A percentile compares a stretch with the other conserved stretches of the same genome.
These are phyloP conservation scores for Neospora caninum DNA, from an alignment of 169 alveolate genomes.

Conservation along the genomic window DNA sequence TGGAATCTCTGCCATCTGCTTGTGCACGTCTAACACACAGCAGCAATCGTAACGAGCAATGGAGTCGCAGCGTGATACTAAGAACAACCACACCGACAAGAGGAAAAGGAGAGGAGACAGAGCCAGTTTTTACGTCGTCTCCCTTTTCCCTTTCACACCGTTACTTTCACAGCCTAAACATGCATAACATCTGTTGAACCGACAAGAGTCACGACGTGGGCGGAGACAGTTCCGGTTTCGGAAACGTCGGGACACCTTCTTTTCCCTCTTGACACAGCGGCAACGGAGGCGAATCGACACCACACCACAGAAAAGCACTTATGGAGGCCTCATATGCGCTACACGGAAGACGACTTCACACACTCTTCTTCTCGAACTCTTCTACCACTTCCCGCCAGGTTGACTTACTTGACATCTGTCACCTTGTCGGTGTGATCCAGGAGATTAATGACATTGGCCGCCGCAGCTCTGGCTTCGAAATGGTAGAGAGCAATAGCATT, in stretches of 20 bases:
- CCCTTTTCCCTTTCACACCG: too few species aligned
- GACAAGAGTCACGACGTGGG: too few species aligned
- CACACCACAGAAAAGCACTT: neutral
- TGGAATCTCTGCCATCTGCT: neutral
- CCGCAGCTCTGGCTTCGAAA: conserved; percentile 70
- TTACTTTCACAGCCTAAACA: too few species aligned
- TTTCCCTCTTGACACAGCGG: too few species aligned
- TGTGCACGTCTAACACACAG: neutral
- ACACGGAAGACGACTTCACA: neutral
- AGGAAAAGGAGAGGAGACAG: too few species aligned
- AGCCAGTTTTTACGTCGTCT: too few species aligned
- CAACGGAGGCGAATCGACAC: neutral
- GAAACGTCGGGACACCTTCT: too few species aligned
- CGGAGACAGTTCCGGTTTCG: too few species aligned
- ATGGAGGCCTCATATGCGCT: neutral
- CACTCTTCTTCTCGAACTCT: neutral
- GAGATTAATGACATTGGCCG: conserved; percentile 61
- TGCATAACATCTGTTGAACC: too few species aligned
- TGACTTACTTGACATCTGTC: conserved; percentile 64
- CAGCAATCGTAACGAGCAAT: too few species aligned
- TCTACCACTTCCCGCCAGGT: neutral
- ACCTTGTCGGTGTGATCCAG: conserved; percentile 72
- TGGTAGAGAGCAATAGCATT: conserved; percentile 64
- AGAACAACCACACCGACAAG: too few species aligned
- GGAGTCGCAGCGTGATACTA: too few species aligned